phyloP scores from a whole-genome alignment of 768 basidiomycete species.

The Lactifluus pinguis region DNA sequence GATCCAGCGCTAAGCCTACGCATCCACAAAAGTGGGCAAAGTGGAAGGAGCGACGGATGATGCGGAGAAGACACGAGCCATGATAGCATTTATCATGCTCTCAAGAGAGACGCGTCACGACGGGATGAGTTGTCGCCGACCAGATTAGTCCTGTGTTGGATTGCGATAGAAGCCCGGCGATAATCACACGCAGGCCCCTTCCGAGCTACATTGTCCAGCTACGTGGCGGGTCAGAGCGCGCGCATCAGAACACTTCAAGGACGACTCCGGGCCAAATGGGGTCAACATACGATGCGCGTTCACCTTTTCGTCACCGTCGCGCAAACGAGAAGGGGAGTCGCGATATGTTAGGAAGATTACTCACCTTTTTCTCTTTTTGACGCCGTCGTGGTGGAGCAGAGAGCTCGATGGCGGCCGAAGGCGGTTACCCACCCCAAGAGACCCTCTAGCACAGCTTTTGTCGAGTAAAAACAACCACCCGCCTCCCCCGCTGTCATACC shows the following conservation, averaged over 20 bases:
- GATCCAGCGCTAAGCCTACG: background rate
- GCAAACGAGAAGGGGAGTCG: background rate
- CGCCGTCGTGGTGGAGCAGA: background rate
- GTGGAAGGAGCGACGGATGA: too few species aligned
- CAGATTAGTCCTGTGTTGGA: background rate
- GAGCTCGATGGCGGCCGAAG: background rate
- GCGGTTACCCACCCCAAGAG: too few species aligned
- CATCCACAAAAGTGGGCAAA: background rate
- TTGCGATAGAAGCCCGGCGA: background rate
- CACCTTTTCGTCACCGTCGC: background rate
- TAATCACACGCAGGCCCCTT: slow-evolving; percentile 4
- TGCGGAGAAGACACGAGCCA: background rate
- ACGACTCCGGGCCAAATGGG: background rate
- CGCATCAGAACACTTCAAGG: background rate
- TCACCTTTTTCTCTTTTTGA: background rate
- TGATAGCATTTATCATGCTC: background rate
- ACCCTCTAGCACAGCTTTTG: too few species aligned
- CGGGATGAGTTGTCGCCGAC: background rate
- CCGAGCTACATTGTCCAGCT: background rate
- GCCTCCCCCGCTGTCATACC: too few species aligned
- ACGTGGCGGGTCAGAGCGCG: background rate
- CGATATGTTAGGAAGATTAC: background rate
- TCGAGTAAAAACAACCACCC: too few species aligned
- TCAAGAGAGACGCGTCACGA: too few species aligned
- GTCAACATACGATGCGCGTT: background rate